phyloP scores from a whole-genome alignment of 106 monocot genomes.

The Acorus gramineus region DNA sequence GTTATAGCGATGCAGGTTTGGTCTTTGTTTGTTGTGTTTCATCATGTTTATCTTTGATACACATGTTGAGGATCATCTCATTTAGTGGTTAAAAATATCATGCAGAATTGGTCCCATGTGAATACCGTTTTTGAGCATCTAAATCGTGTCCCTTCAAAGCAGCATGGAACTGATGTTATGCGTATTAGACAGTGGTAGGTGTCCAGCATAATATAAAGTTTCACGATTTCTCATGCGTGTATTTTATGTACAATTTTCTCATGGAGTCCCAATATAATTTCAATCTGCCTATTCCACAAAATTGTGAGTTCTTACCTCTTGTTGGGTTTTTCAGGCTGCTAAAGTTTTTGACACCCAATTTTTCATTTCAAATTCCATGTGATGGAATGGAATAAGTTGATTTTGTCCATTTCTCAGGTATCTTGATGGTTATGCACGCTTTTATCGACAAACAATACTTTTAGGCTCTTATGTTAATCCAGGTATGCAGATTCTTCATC shows the following conservation, averaged over 20 bases:
- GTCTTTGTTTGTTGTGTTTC: neutral
- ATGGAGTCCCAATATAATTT: neutral
- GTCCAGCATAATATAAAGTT: neutral
- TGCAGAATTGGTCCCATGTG: constrained; percentile 89
- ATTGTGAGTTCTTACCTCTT: neutral
- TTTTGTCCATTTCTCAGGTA: constrained; percentile 45
- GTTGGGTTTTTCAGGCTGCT: too few relatives aligned
- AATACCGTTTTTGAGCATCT: constrained; percentile 76
- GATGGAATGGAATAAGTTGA: too few relatives aligned
- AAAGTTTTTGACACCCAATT: too few relatives aligned
- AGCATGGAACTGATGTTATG: constrained; percentile 88
- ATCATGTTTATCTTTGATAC: neutral
- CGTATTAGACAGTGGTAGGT: constrained; percentile 81
- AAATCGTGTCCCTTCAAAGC: constrained; percentile 58
- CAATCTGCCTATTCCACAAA: neutral
- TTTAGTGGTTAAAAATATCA: constrained; percentile 1
- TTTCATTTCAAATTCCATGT: too few relatives aligned
- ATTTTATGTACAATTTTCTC: neutral
- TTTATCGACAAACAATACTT: constrained; percentile 88
- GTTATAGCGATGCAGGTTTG: constrained; percentile 88
- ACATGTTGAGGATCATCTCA: neutral
- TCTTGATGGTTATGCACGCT: constrained; percentile 75
- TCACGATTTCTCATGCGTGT: neutral
- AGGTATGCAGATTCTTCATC: constrained; percentile 24
- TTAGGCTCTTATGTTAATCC: constrained; percentile 67